phyloP scores from a whole-genome alignment of 345 rosid genomes.

The Angophora floribunda region DNA sequence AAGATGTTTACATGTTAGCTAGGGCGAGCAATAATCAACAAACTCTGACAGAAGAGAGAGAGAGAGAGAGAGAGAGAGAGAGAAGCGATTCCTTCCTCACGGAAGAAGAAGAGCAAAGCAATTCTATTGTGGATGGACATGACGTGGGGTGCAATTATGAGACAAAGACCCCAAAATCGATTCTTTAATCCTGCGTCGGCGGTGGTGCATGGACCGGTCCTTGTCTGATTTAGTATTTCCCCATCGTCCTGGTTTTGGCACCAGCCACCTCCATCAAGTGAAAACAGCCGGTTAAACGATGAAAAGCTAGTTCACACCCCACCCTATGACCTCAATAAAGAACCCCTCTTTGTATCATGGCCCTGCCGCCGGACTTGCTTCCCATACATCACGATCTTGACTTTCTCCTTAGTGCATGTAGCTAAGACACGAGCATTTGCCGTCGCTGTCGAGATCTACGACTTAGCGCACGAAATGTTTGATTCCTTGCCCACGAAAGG shows the following conservation, averaged over 20 bases:
- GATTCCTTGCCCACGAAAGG: not conserved
- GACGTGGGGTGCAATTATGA: not conserved
- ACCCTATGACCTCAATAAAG: not conserved
- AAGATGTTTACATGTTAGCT: not conserved
- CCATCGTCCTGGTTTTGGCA: not conserved
- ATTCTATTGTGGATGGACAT: not conserved
- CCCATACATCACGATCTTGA: not conserved
- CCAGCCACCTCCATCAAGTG: not conserved
- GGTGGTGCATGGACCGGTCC: not conserved
- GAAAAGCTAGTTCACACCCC: not conserved
- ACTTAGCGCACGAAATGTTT: not conserved
- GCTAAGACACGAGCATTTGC: not conserved
- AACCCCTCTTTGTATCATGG: not conserved
- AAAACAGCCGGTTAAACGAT: not conserved
- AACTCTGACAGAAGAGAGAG: not conserved
- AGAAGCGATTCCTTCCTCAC: not conserved
- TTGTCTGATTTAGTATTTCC: not conserved
- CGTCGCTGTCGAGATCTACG: not conserved
- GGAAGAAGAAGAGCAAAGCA: not conserved
- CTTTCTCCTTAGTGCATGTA: not conserved
- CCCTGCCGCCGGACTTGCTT: not conserved
- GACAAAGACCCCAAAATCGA: not conserved
- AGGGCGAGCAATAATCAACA: not conserved
- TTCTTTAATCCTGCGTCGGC: not conserved
- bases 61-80: not conserved